Conservation (phyloP, 371 early-diverging fungal species). For the Saksenaea vasiformis region DNA sequence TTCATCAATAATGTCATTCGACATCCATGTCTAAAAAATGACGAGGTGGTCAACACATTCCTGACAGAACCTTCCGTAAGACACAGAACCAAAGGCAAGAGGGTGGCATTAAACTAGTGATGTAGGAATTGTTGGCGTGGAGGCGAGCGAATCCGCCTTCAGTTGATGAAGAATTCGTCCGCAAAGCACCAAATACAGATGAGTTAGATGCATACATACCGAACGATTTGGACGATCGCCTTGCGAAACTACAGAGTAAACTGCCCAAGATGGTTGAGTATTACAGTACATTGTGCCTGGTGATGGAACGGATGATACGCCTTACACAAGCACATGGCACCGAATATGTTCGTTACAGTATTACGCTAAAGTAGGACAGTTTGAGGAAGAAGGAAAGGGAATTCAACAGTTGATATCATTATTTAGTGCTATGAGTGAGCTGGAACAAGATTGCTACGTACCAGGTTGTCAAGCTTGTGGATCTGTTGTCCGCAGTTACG, state of each 20-base stretch:
- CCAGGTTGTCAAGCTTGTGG: conserved; percentile 63
- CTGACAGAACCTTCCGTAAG: conserved; percentile 69
- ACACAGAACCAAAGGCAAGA: conserved; percentile 21
- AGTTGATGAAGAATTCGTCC: conserved; percentile 55
- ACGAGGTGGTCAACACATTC: conserved; percentile 65
- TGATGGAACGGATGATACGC: conserved; percentile 70
- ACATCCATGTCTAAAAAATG: conserved; percentile 73
- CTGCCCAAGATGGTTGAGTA: conserved; percentile 57
- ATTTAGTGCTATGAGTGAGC: not conserved
- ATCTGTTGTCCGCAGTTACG: conserved; percentile 59
- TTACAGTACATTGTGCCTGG: conserved; percentile 61
- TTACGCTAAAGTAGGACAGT: conserved; percentile 51
- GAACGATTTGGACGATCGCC: conserved; percentile 51
- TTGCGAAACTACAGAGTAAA: conserved; percentile 49
- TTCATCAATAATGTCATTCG: conserved; percentile 77
- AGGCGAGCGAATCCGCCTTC: conserved; percentile 50
- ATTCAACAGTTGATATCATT: not conserved
- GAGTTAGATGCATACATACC: conserved; percentile 48
- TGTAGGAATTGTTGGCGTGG: conserved; percentile 52
- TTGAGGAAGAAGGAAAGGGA: not conserved
- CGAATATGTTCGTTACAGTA: conserved; percentile 59
- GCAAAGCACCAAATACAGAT: conserved; percentile 36
- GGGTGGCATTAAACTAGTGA: conserved; percentile 11
- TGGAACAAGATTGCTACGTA: conserved; percentile 63
- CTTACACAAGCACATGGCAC: conserved; percentile 65